Base-by-base conservation (phyloP, 139 green algal genomes). In the Penium margaritaceum region DNA sequence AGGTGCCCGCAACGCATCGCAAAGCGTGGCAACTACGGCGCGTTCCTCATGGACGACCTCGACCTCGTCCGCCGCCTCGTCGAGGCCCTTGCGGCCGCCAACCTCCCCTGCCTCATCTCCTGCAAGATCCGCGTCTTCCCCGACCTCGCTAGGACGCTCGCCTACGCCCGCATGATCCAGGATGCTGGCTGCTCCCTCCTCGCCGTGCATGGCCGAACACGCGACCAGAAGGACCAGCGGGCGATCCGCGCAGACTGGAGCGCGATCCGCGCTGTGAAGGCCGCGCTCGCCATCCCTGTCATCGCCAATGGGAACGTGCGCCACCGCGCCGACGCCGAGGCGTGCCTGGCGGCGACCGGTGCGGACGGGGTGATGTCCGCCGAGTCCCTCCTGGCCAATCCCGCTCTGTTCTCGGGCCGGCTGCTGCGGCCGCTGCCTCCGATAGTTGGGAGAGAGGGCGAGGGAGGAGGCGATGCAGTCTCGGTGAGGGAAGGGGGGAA, bases 151-250 rank as follows among this genome's bases (percentile, higher is more conserved):
- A 68, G 81, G 21, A 98, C 93, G 0, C 43, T 99, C 34, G 82
- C 80, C n/a, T 99, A 98, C 76, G 94, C 94, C 2, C 78, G 75
- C 39, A 93, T 94, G 85, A 84, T 99, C 61, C 87, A 98, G 81
- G 62, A 70, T 0, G 85, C 90, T n/a, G 94, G 94, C 1, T 89
- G 84, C 61, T 85, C 66, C 36, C 62, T 99, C 63, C 67, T 99
- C 37, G 91, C 88, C n/a, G 89, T 99, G 43, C 94, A 99, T 74
- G 94, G 92, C 0, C 84, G 94, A 15, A 94, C 90, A 32, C 84
- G 94, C 0, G 92, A 97, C 30, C 87, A 96, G 85, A 97, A 97
- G 84, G 76, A 86, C 19, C 68, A 79, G 3, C 57, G 69, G 9
- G 78, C 73, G 15, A 54, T 80, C 15, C 81, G 84, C 3, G 90